Conservation (phyloP, 148 eudicot genomes). For the Heliamphora exappendiculata region DNA sequence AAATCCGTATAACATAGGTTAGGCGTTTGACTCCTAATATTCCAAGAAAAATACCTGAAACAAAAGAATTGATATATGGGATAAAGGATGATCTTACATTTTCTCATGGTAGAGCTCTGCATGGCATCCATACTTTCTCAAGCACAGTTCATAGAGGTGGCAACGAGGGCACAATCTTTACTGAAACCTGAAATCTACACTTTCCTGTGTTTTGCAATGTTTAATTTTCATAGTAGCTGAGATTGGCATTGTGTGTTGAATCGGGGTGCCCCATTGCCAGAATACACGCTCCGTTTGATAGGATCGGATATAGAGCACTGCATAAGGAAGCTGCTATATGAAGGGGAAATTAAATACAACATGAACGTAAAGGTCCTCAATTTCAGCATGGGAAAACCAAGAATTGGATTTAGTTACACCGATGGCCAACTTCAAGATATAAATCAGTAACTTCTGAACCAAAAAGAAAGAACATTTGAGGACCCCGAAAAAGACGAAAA, state of each 20-base stretch:
- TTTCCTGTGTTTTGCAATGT: not conserved
- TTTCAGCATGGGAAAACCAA: slow-evolving; percentile 91
- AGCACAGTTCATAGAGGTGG: too few species aligned
- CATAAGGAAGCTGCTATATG: slow-evolving; percentile 79
- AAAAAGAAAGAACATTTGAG: not conserved
- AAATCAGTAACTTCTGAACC: slow-evolving; percentile 19
- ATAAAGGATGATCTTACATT: not conserved
- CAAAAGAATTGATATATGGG: not conserved
- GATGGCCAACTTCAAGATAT: slow-evolving; percentile 49
- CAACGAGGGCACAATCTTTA: too few species aligned
- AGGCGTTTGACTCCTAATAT: not conserved
- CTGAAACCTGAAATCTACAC: not conserved
- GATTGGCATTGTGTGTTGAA: slow-evolving; percentile 10
- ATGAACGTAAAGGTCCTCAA: slow-evolving; percentile 80
- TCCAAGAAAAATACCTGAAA: not conserved
- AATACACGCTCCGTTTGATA: slow-evolving; percentile 80
- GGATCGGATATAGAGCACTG: slow-evolving; percentile 92
- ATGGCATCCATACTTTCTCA: not conserved
- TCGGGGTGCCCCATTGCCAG: slow-evolving; percentile 89
- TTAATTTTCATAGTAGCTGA: not conserved
- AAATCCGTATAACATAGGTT: too few species aligned
- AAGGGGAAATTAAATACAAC: slow-evolving; percentile 81
- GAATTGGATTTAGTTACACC: slow-evolving; percentile 65
- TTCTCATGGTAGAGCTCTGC: too few species aligned
- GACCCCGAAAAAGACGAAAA: not conserved